These are phyloP conservation scores for Cercophora samala DNA, from an alignment of 495 filamentous ascomycete species.

Conservation along the genomic window DNA sequence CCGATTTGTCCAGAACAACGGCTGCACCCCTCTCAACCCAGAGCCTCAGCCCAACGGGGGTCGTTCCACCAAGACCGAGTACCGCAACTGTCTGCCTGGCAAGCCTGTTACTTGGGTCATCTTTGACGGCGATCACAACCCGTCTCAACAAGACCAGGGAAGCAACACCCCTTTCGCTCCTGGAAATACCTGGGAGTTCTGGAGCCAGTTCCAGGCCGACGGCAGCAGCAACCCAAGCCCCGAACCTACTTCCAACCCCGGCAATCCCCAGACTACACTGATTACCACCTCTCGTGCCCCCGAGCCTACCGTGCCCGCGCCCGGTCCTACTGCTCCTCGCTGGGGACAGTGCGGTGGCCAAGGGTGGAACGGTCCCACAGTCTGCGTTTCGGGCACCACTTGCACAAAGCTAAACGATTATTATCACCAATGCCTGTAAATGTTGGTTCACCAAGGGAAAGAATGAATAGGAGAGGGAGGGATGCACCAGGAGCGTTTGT, in stretches of 20 bases:
- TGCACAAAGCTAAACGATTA: slow-evolving; percentile 31
- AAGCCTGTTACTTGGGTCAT: slow-evolving; percentile 33
- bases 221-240: slow-evolving; percentile 2
- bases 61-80: slow-evolving; percentile 30
- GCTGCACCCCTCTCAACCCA: slow-evolving; percentile 28
- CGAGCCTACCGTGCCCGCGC: slow-evolving; percentile 5
- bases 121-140: slow-evolving; percentile 29
- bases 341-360: slow-evolving; percentile 45
- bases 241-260: background rate
- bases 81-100: slow-evolving; percentile 27
- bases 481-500: too few relatives aligned
- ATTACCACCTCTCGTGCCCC: slow-evolving; percentile 11
- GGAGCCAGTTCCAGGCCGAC: slow-evolving; percentile 19
- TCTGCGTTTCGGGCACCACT: slow-evolving; percentile 26
- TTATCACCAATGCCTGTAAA: slow-evolving; percentile 25
- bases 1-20: slow-evolving; percentile 39
- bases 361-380: slow-evolving; percentile 37
- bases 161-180: slow-evolving; percentile 27
- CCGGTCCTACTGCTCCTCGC: slow-evolving; percentile 22
- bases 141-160: slow-evolving; percentile 25
- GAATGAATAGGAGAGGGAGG: too few relatives aligned
- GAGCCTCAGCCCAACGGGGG: slow-evolving; percentile 21
- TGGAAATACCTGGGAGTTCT: slow-evolving; percentile 34
- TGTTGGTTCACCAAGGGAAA: background rate
- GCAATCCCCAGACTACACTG: background rate